Evolutionary conservation across 2,329 filamentous ascomycete species (phyloP), one percentile per base, ranked within the genome.

Genomic region (Pestalotiopsis sp.): DNA sequence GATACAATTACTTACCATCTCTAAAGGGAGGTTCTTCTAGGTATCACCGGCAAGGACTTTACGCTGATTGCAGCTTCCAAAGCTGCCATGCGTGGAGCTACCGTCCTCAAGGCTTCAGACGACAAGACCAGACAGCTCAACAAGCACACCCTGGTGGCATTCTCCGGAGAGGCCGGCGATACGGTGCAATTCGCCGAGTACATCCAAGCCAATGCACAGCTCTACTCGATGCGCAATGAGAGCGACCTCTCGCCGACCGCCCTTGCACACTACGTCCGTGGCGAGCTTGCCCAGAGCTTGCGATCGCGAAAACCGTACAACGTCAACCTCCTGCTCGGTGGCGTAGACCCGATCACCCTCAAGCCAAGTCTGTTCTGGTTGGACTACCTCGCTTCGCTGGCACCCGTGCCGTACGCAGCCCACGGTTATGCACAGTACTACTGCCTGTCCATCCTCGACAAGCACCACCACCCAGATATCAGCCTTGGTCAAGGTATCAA

Each of bases 361-460:
- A 93, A 96, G 87, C 95, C 96, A 36, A 92, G 92, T 77, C 84
- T 99, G 74, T 97, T 97, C 88, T 99, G 96, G 96, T 88, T 98
- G 76, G 95, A 99, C 81, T 98, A 98, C 83, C 90, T 99, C 78
- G 96, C 95, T 73, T 91, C 95, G 71, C 84, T 95, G 79, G 95
- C 94, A 4, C 89, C 93, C 39, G 86, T 99, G 62, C 96, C 96
- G 68, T 99, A 99, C 79, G 97, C 96, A 63, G 96, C 96, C 70
- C 97, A 99, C 77, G 96, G 96, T 75, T 99, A 99, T 83, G 96
- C 96, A 75, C 96, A 99, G 92, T 98, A 98, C 87, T 99, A 99
- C 87, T 99, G 96, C 82, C 88, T 99, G 70, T 97, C 94, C 6
- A 97, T 97, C 75, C 90, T 99, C 65, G 96, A 99, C 85, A 99